Conservation (phyloP, 139 green algal species). For the Nannochloris sp. region DNA sequence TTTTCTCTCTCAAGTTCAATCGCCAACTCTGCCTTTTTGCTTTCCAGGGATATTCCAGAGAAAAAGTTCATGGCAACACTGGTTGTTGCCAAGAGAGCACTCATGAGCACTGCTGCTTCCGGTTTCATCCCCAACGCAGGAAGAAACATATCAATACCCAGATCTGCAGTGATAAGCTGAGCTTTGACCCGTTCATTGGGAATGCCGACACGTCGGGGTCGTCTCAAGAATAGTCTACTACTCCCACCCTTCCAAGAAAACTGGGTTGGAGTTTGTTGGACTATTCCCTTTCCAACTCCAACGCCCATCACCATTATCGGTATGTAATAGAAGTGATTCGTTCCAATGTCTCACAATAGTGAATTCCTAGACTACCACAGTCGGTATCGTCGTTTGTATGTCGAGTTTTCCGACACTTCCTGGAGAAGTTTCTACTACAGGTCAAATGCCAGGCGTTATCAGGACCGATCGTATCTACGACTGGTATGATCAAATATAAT, state of each 20-base stretch:
- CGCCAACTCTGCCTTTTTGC: slow-evolving; percentile 36
- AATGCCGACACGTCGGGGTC: background rate
- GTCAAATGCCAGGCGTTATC: too few relatives aligned
- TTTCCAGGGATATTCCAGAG: slow-evolving; percentile 40
- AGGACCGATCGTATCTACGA: too few relatives aligned
- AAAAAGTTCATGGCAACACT: slow-evolving; percentile 42
- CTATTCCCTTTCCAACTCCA: background rate
- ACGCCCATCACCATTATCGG: too few relatives aligned
- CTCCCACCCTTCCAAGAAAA: background rate
- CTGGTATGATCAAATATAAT: too few relatives aligned
- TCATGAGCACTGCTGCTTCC: slow-evolving; percentile 37
- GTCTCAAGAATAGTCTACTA: background rate
- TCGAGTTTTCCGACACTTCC: too few relatives aligned
- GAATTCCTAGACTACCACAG: too few relatives aligned
- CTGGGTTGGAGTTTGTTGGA: background rate
- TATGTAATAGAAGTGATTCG: too few relatives aligned
- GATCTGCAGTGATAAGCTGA: background rate
- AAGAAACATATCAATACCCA: slow-evolving; percentile 9
- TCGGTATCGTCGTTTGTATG: too few relatives aligned
- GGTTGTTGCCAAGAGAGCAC: slow-evolving; percentile 30
- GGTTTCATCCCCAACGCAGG: slow-evolving; percentile 9
- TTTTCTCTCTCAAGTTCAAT: slow-evolving; percentile 31
- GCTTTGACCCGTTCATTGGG: too few relatives aligned
- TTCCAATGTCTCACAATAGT: too few relatives aligned
- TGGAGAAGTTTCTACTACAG: too few relatives aligned